Percentiles rank a stretch among this genome's conserved stretches.
Evolutionary conservation across 805 yeast species (phyloP).

Genomic region (Pichia phayaonensis): DNA sequence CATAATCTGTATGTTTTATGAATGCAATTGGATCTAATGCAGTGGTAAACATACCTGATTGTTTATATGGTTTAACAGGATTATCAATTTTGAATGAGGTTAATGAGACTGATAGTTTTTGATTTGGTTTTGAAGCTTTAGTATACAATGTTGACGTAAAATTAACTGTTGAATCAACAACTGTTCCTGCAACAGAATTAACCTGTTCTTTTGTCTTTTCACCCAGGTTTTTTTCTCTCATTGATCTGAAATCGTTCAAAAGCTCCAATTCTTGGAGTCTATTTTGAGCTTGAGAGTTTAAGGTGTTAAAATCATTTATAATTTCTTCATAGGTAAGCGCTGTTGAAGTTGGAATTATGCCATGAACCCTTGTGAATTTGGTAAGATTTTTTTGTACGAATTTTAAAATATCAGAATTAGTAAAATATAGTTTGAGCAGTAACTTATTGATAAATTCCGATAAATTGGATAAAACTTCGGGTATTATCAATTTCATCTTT

Average conservation of each 20-base stretch:
- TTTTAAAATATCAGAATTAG: constrained; percentile 31
- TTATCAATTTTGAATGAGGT: constrained; percentile 25
- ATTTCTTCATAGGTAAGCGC: constrained; percentile 27
- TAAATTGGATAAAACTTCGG: constrained; percentile 37
- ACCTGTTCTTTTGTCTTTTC: constrained; percentile 23
- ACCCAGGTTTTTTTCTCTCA: constrained; percentile 31
- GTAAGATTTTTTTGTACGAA: constrained; percentile 26
- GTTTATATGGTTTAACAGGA: constrained; percentile 28
- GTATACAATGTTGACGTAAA: constrained; percentile 26
- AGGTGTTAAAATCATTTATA: constrained; percentile 31
- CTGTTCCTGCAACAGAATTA: constrained; percentile 20
- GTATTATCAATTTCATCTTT: constrained; percentile 35
- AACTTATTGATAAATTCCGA: constrained; percentile 43
- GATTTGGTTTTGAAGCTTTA: constrained; percentile 27
- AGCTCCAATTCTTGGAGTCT: constrained; percentile 33
- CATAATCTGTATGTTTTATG: constrained; percentile 4
- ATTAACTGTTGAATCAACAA: constrained; percentile 24
- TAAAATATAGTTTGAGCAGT: constrained; percentile 31
- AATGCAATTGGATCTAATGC: constrained; percentile 26
- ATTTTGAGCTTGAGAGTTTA: constrained; percentile 29
- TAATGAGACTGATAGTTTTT: constrained; percentile 17
- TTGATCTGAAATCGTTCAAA: constrained; percentile 30
- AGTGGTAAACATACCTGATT: constrained; percentile 27
- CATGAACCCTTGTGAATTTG: constrained; percentile 27
- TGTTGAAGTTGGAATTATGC: constrained; percentile 17